Conservation (phyloP, 345 rosid genomes). For the Hevea brasiliensis region DNA sequence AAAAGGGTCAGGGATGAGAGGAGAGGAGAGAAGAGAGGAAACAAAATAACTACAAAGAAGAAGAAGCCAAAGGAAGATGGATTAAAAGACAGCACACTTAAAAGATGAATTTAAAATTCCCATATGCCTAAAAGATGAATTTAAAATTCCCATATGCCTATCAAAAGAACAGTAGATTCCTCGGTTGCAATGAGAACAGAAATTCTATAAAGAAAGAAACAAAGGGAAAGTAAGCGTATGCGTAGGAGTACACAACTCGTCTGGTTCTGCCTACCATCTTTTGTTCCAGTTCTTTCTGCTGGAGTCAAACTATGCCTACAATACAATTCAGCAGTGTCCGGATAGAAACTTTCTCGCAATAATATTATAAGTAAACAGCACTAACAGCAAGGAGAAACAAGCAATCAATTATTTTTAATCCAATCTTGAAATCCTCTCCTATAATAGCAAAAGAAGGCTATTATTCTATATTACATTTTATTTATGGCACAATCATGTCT, state of each 20-base stretch:
- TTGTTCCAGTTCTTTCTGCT: not conserved
- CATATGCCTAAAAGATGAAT: too few species aligned
- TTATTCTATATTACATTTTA: not conserved
- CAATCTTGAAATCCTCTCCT: not conserved
- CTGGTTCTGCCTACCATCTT: not conserved
- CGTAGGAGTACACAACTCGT: not conserved
- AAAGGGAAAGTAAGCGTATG: too few species aligned
- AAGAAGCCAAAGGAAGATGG: not conserved
- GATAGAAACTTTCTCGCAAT: not conserved
- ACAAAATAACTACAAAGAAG: too few species aligned
- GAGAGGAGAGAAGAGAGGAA: too few species aligned
- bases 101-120: too few species aligned
- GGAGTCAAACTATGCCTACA: not conserved
- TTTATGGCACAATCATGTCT: constrained; percentile 5
- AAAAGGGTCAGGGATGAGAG: not conserved
- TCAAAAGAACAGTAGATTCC: too few species aligned
- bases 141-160: too few species aligned
- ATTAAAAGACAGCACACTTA: not conserved
- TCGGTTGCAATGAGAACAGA: not conserved
- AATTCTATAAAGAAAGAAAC: not conserved
- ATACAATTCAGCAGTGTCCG: not conserved
- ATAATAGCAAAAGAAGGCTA: not conserved
- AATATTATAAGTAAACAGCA: not conserved
- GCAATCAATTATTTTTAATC: not conserved
- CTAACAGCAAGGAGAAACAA: not conserved